Evolutionary conservation across 2,329 filamentous ascomycete genomes (phyloP).

Genomic region (Fusarium albidum): DNA sequence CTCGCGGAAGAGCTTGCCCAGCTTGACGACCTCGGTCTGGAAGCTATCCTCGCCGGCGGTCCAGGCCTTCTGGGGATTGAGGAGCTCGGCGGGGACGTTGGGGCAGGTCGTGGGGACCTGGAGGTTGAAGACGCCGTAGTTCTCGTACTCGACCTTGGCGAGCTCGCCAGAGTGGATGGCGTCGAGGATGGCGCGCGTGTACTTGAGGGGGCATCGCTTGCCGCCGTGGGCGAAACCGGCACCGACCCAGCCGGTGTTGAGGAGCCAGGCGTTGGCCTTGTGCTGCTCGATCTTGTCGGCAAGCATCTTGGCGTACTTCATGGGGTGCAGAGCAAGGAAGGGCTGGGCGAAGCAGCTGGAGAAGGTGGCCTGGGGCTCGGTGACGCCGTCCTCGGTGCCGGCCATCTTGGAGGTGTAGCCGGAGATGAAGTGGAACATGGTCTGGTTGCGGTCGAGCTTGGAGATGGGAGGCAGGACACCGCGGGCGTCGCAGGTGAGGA

Average conservation of each 20-base stretch:
- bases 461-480: slow-evolving; percentile 98
- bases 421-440: slow-evolving; percentile 99
- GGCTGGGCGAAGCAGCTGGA: slow-evolving; percentile 99
- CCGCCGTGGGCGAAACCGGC: slow-evolving; percentile 89
- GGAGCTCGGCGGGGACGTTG: slow-evolving; percentile 86
- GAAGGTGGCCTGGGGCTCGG: slow-evolving; percentile 98
- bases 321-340: slow-evolving; percentile 98
- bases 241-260: slow-evolving; percentile 98
- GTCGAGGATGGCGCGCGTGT: slow-evolving; percentile 97
- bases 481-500: slow-evolving; percentile 96
- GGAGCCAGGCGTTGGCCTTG: slow-evolving; percentile 96
- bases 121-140: slow-evolving; percentile 96
- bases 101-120: slow-evolving; percentile 92
- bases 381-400: slow-evolving; percentile 95
- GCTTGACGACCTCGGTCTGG: slow-evolving; percentile 86
- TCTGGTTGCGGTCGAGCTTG: slow-evolving; percentile 92
- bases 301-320: slow-evolving; percentile 98
- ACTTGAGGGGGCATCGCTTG: slow-evolving; percentile 97
- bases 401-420: slow-evolving; percentile 99
- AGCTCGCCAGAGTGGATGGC: slow-evolving; percentile 98
- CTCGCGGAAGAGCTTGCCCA: slow-evolving; percentile 88
- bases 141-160: slow-evolving; percentile 91
- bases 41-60: slow-evolving; percentile 83
- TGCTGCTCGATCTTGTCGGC: slow-evolving; percentile 97
- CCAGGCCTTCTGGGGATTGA: slow-evolving; percentile 96